Evolutionary conservation across 2,329 filamentous ascomycete genomes (phyloP).

Genomic region (Botryotinia globosa): DNA sequence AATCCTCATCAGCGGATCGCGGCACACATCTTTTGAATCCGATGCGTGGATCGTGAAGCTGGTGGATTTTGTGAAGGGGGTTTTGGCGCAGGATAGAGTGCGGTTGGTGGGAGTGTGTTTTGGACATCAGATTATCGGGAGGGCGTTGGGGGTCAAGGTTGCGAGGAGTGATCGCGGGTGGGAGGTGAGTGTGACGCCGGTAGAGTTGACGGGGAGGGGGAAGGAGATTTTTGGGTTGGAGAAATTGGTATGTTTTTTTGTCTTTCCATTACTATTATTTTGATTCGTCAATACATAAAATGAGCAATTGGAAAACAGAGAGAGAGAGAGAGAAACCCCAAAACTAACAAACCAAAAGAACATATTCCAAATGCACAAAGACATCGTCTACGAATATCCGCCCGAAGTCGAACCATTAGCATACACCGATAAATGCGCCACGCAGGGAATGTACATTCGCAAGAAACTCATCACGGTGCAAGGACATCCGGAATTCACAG

Average conservation of each 20-base stretch:
- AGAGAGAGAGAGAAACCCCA: no score
- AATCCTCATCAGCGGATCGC: constrained; percentile 75
- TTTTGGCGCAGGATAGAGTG: constrained; percentile 60
- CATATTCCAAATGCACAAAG: constrained; percentile 84
- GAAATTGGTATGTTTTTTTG: constrained; percentile 46
- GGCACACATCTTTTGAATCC: constrained; percentile 70
- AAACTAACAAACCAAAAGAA: constrained; percentile 43
- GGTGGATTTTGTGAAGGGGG: constrained; percentile 61
- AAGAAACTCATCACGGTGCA: constrained; percentile 71
- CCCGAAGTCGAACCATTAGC: constrained; percentile 61
- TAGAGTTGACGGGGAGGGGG: constrained; percentile 66
- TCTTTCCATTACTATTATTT: neutral
- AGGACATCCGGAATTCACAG: constrained; percentile 81
- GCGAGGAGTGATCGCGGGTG: constrained; percentile 67
- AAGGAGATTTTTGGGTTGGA: constrained; percentile 69
- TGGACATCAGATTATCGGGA: constrained; percentile 79
- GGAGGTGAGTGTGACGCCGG: constrained; percentile 74
- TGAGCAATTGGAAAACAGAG: no score
- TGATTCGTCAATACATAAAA: neutral
- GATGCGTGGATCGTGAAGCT: constrained; percentile 74
- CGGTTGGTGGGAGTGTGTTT: constrained; percentile 81
- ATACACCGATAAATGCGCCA: constrained; percentile 61
- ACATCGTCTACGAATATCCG: constrained; percentile 67
- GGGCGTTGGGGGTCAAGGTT: constrained; percentile 67
- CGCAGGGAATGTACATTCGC: constrained; percentile 77